Conservation (phyloP, 805 yeast genomes). For the Starmerella powellii region DNA sequence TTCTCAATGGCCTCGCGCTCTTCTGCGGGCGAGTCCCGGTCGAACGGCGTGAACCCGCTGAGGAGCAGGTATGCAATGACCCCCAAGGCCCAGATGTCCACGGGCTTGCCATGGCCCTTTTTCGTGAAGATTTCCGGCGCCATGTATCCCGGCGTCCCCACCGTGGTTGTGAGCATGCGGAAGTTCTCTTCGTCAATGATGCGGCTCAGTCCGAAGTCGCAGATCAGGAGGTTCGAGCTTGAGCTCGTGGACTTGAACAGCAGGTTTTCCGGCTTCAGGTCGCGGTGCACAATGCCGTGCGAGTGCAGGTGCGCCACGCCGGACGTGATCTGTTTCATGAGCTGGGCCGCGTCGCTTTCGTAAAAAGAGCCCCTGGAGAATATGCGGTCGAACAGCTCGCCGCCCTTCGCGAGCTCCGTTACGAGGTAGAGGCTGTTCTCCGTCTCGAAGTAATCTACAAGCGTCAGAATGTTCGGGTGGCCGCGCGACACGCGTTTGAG, state of each 20-base stretch:
- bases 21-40: constrained; percentile 57
- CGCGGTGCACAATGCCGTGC: constrained; percentile 55
- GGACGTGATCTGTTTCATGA: constrained; percentile 40
- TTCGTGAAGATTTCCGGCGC: constrained; percentile 55
- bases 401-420: constrained; percentile 56
- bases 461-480: constrained; percentile 45
- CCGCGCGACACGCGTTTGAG: constrained; percentile 40
- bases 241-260: constrained; percentile 37
- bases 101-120: constrained; percentile 44
- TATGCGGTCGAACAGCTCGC: constrained; percentile 55
- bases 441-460: constrained; percentile 63
- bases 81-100: constrained; percentile 70
- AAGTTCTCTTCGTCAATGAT: constrained; percentile 33
- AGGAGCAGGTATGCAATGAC: constrained; percentile 58
- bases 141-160: constrained; percentile 66
- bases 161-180: constrained; percentile 35
- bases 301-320: constrained; percentile 48
- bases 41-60: constrained; percentile 68
- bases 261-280: constrained; percentile 60
- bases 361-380: constrained; percentile 36
- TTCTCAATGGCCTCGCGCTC: constrained; percentile 50
- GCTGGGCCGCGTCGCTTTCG: constrained; percentile 39
- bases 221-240: constrained; percentile 36
- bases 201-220: constrained; percentile 56
- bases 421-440: constrained; percentile 40